A percentile compares a stretch with the other conserved stretches of the same genome.
Evolutionary conservation across 331 rosid genomes (phyloP).

Genomic region (Quercus phellos): DNA sequence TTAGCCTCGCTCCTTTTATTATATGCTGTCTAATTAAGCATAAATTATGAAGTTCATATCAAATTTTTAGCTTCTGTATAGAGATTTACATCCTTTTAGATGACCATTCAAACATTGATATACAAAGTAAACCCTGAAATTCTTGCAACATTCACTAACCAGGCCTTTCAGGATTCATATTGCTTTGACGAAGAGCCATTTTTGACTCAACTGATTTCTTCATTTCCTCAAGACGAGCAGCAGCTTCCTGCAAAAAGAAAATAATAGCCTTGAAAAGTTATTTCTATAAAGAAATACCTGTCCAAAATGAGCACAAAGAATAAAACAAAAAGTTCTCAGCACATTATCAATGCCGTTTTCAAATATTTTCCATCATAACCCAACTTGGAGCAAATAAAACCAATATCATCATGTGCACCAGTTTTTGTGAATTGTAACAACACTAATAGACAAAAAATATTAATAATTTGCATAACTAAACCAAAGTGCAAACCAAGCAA

Average conservation of each 20-base stretch:
- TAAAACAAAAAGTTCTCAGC: neutral
- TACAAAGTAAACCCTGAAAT: neutral
- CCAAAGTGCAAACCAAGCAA: neutral
- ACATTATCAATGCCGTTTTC: neutral
- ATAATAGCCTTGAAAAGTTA: constrained; percentile 1
- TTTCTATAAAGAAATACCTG: constrained; percentile 6
- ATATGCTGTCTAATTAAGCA: neutral
- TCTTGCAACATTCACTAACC: constrained; percentile 46
- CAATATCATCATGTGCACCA: neutral
- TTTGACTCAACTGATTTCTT: constrained; percentile 84
- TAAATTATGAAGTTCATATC: neutral
- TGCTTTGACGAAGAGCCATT: constrained; percentile 78
- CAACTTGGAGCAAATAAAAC: neutral
- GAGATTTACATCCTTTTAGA: neutral
- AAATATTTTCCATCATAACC: neutral
- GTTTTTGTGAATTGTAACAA: neutral
- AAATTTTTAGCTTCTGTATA: neutral
- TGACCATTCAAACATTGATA: neutral
- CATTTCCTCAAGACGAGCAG: constrained; percentile 83
- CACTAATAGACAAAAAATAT: neutral
- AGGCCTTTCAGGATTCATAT: constrained; percentile 95
- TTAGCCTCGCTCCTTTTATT: neutral
- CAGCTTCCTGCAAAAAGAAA: constrained; percentile 59
- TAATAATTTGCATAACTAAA: neutral
- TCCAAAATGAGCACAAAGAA: constrained; percentile 7